Base-by-base conservation (phyloP, 2,329 filamentous ascomycete genomes). In the Alternaria metachromatica region DNA sequence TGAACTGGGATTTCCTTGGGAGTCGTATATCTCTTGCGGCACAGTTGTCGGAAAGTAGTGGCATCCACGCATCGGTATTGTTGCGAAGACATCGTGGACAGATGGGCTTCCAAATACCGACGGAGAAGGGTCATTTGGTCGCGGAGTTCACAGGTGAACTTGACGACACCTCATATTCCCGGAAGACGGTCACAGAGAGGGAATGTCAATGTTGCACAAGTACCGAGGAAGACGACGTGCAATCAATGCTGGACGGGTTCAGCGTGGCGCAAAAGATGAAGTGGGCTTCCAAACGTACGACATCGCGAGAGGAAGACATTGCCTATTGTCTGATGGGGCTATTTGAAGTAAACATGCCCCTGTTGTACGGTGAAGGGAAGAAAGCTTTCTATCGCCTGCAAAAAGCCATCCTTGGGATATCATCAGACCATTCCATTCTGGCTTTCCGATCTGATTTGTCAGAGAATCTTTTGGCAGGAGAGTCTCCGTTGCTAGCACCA, bases 351-450 rank as follows among this genome's bases (percentile, higher is more conserved):
- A 48, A 60, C 18, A 66, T 69, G 63, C 61, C 63, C 5, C 54
- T 74, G 1, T 20, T 73, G 0, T 77, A 78, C 50, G 75, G 75
- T 6, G 76, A 75, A 60, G 71, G 73, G 1, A 15, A 63, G 7
- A 64, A 64, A 12, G 71, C 69, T 12, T 74, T 72, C 59, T 53
- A 26, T 1, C 57, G 67, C n/a, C 58, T 74, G 1, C 65, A 70
- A 45, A 41, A 68, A 44, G 71, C 70, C 11, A 71, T 74, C 11
- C 46, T 68, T 30, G 57, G 12, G 0, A 33, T 41, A 12, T 58
- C 54, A 1, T 48, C 18, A 25, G 55, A 58, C 20, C 55, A 58
- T 2, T 49, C 44, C 3, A 58, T 58, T 0, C 23, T 57, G 7
- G 55, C 55, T 6, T 57, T 57, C 20, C 55, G 28, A 6, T 12